These are phyloP conservation scores for Leccinum variicolor DNA, from an alignment of 768 basidiomycete species.

Conservation along the genomic window DNA sequence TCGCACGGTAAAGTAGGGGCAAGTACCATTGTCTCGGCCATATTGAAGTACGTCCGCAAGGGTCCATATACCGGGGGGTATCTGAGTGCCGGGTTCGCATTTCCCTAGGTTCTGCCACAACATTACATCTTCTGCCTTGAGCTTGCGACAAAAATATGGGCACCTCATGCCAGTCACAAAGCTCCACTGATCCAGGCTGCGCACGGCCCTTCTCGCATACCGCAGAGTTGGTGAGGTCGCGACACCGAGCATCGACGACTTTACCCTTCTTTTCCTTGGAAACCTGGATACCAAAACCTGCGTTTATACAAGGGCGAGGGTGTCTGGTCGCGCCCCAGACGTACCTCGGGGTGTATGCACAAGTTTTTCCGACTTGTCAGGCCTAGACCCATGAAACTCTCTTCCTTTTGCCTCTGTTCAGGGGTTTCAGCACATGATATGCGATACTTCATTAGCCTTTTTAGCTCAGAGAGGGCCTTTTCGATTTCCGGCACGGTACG, in stretches of 20 bases:
- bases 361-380: slow-evolving; percentile 95
- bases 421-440: slow-evolving; percentile 66
- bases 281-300: slow-evolving; percentile 48
- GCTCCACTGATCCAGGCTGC: slow-evolving; percentile 84
- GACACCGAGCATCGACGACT: slow-evolving; percentile 93
- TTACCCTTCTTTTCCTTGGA: slow-evolving; percentile 98
- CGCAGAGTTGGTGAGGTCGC: slow-evolving; percentile 87
- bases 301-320: not conserved
- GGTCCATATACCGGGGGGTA: slow-evolving; percentile 90
- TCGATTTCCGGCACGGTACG: slow-evolving; percentile 99
- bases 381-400: slow-evolving; percentile 82
- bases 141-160: slow-evolving; percentile 12
- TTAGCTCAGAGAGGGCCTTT: slow-evolving; percentile 93
- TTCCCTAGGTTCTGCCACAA: slow-evolving; percentile 70
- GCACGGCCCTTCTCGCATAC: slow-evolving; percentile 79
- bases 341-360: slow-evolving; percentile 91
- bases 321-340: slow-evolving; percentile 12
- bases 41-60: slow-evolving; percentile 89
- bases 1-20: slow-evolving; percentile 95
- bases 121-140: not conserved
- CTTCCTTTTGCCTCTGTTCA: slow-evolving; percentile 74
- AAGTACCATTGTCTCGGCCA: slow-evolving; percentile 79
- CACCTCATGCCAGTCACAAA: slow-evolving; percentile 97
- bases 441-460: slow-evolving; percentile 90
- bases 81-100: slow-evolving; percentile 73